phyloP scores from a whole-genome alignment of 2,329 filamentous ascomycete genomes.

The Pseudogymnoascus sp. region DNA sequence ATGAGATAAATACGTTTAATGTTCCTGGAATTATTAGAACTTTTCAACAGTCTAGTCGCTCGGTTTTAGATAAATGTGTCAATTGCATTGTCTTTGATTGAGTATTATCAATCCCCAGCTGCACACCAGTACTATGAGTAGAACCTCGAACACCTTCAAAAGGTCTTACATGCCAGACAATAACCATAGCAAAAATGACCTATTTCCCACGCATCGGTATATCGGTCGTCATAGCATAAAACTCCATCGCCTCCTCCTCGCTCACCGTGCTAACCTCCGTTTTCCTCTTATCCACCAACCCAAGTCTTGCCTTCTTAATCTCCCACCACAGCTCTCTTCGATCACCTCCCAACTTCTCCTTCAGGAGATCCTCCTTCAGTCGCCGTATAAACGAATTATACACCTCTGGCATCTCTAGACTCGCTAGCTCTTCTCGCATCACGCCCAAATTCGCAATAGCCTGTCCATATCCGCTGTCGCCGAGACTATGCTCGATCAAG shows the following conservation, averaged over 20 bases:
- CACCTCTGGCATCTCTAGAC: constrained; percentile 64
- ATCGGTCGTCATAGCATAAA: constrained; percentile 7
- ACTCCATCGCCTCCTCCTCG: constrained; percentile 60
- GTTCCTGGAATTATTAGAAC: neutral
- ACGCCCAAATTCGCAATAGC: constrained; percentile 70
- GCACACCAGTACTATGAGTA: neutral
- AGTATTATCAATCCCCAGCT: neutral
- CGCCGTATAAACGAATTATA: constrained; percentile 69
- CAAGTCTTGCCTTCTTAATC: constrained; percentile 59
- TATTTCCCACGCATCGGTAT: constrained; percentile 5
- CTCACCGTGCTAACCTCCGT: constrained; percentile 59
- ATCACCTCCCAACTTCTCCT: constrained; percentile 66
- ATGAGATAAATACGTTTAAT: neutral
- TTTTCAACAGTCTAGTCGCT: neutral
- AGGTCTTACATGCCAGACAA: neutral
- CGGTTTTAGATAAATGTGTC: neutral
- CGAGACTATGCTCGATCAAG: constrained; percentile 66
- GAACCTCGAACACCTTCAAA: neutral
- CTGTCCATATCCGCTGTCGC: constrained; percentile 65
- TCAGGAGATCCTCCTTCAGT: constrained; percentile 66
- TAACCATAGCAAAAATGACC: neutral
- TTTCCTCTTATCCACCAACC: constrained; percentile 61
- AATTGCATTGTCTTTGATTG: neutral
- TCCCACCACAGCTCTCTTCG: constrained; percentile 76
- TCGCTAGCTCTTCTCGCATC: constrained; percentile 69